Conservation (phyloP, 768 basidiomycete species). For the Termitomyces sp. region DNA sequence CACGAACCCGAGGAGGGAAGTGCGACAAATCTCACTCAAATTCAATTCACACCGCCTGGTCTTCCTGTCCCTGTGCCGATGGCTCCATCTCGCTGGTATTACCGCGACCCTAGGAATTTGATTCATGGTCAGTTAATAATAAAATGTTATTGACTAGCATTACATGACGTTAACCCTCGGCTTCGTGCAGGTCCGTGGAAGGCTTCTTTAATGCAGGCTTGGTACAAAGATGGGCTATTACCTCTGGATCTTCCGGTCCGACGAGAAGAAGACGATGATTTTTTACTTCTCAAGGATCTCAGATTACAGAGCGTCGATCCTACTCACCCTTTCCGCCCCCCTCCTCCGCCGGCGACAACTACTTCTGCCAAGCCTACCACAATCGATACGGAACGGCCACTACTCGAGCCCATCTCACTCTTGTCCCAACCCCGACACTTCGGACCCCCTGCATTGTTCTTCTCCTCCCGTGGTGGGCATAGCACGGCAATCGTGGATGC, state of each 20-base stretch:
- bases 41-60: constrained; percentile 78
- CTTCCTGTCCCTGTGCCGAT: constrained; percentile 67
- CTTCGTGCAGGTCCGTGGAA: constrained; percentile 75
- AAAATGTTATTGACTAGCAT: not conserved
- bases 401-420: constrained; percentile 72
- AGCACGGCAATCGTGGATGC: constrained; percentile 86
- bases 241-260: constrained; percentile 81
- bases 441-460: constrained; percentile 85
- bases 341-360: constrained; percentile 32
- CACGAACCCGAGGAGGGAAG: constrained; percentile 56
- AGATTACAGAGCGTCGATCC: constrained; percentile 78
- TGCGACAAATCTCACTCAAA: constrained; percentile 47
- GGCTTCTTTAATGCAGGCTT: constrained; percentile 81
- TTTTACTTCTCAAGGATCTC: constrained; percentile 67
- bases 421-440: constrained; percentile 78
- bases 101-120: constrained; percentile 77
- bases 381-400: constrained; percentile 43
- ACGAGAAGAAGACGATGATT: constrained; percentile 69
- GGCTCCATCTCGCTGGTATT: constrained; percentile 76
- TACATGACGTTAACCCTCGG: not conserved
- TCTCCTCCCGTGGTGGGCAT: constrained; percentile 84
- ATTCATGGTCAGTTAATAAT: constrained; percentile 59
- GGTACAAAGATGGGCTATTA: constrained; percentile 82
- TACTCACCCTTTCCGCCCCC: constrained; percentile 68
- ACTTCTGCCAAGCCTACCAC: constrained; percentile 16